Conservation (phyloP, 2,329 filamentous ascomycete genomes). For the Neofusicoccum ribis region DNA sequence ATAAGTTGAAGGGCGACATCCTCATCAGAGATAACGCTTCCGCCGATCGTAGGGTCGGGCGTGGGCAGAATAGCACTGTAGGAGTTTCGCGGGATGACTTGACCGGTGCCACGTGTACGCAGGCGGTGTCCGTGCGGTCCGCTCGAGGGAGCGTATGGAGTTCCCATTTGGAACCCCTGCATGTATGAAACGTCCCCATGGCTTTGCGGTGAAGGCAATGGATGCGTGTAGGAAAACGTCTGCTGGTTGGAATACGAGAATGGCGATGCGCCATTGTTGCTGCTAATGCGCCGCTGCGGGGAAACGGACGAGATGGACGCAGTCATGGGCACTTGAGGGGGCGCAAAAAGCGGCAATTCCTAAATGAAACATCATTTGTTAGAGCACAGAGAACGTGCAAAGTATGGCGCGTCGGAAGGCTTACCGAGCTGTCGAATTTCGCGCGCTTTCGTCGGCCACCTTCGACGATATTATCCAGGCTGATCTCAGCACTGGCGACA, state of each 20-base stretch:
- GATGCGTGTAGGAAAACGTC: conserved; percentile 74
- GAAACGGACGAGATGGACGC: conserved; percentile 98
- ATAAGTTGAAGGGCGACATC: conserved; percentile 97
- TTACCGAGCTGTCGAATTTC: conserved; percentile 95
- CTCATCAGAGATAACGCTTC: conserved; percentile 93
- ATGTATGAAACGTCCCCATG: conserved; percentile 51
- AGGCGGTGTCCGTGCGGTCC: conserved; percentile 34
- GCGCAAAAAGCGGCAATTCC: conserved; percentile 94
- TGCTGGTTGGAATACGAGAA: conserved; percentile 76
- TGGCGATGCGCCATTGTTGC: conserved; percentile 68
- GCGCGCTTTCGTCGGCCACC: conserved; percentile 92
- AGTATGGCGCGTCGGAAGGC: conserved; percentile 40
- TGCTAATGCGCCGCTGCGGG: conserved; percentile 78
- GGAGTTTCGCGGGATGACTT: conserved; percentile 44
- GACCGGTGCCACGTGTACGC: conserved; percentile 37
- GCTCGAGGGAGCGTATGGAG: conserved; percentile 38
- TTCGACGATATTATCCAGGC: conserved; percentile 96
- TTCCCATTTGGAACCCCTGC: conserved; percentile 33
- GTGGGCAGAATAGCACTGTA: conserved; percentile 64
- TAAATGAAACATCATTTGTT: conserved; percentile 43
- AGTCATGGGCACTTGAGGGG: conserved; percentile 74
- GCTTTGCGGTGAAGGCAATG: conserved; percentile 81
- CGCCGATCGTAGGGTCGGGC: conserved; percentile 90
- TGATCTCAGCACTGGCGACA: conserved; percentile 93
- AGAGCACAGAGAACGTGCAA: conserved; percentile 20